These are phyloP conservation scores for Beauveria varroae DNA, from an alignment of 2,329 filamentous ascomycete genomes.

Conservation along the genomic window DNA sequence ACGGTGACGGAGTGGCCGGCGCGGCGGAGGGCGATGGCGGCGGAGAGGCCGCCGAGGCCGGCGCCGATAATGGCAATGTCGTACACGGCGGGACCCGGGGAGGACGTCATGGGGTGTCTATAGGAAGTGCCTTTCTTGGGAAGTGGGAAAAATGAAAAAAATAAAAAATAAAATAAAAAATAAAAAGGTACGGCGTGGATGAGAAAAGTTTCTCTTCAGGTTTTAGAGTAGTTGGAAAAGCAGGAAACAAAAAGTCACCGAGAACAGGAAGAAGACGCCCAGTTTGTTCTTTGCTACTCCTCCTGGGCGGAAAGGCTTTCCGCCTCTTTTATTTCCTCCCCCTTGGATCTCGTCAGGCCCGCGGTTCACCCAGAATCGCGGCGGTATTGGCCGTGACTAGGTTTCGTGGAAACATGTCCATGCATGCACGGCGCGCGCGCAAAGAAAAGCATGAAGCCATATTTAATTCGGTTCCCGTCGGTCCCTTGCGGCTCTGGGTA, in stretches of 20 bases:
- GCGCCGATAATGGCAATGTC: slow-evolving; percentile 31
- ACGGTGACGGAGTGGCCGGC: slow-evolving; percentile 41
- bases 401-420: neutral
- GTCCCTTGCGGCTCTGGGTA: too few relatives aligned
- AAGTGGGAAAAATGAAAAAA: neutral
- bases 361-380: neutral
- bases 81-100: slow-evolving; percentile 16
- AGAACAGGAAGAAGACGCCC: neutral
- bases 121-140: neutral
- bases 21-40: slow-evolving; percentile 32
- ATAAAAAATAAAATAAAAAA: neutral
- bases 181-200: neutral
- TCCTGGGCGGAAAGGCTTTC: neutral
- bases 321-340: neutral
- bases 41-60: slow-evolving; percentile 32
- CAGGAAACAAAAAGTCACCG: too few relatives aligned
- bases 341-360: neutral
- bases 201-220: neutral
- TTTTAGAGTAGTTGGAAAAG: too few relatives aligned
- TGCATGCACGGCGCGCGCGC: too few relatives aligned
- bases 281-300: neutral
- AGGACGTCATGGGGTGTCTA: neutral
- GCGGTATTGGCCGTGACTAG: neutral
- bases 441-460: neutral
- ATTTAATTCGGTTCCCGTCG: too few relatives aligned